Evolutionary conservation across 768 basidiomycete species (phyloP).

Genomic region (Xerocomus potaroensis): DNA sequence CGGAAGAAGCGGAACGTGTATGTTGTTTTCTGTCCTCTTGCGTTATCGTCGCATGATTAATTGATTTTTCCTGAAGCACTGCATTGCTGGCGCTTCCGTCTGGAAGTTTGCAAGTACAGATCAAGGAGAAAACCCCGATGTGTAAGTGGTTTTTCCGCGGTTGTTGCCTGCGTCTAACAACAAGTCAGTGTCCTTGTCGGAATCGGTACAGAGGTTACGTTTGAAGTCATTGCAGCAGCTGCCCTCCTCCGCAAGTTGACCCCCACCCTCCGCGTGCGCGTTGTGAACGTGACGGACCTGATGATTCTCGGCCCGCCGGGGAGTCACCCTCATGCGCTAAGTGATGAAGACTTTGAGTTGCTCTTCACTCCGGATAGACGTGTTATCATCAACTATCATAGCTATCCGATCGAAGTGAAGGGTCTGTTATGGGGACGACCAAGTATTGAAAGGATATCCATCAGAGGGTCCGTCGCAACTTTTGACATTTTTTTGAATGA

Average conservation of each 20-base stretch:
- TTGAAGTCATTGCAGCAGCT: conserved; percentile 86
- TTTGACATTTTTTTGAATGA: not conserved
- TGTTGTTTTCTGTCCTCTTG: conserved; percentile 4
- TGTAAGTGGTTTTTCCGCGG: conserved; percentile 36
- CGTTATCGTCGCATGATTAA: too few species aligned
- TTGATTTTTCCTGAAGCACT: conserved; percentile 50
- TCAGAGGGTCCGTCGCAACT: conserved; percentile 43
- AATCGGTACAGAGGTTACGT: conserved; percentile 83
- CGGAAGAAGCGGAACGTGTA: conserved; percentile 70
- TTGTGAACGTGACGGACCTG: conserved; percentile 87
- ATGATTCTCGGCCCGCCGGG: conserved; percentile 74
- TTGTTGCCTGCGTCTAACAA: conserved; percentile 1
- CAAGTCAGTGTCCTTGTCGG: conserved; percentile 67
- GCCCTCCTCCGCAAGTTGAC: conserved; percentile 65
- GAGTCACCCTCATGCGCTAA: conserved; percentile 72
- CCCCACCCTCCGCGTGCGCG: conserved; percentile 75
- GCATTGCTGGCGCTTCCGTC: conserved; percentile 79
- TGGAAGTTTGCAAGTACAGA: conserved; percentile 83
- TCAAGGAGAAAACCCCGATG: conserved; percentile 66
- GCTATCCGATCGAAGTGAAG: conserved; percentile 69
- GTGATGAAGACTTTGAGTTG: conserved; percentile 53
- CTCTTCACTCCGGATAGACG: conserved; percentile 70
- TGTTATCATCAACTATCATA: conserved; percentile 82
- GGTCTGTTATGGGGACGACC: conserved; percentile 60
- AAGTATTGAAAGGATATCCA: conserved; percentile 44